Conservation (phyloP, 768 basidiomycete genomes). For the Coprinopsis strossmayeri region DNA sequence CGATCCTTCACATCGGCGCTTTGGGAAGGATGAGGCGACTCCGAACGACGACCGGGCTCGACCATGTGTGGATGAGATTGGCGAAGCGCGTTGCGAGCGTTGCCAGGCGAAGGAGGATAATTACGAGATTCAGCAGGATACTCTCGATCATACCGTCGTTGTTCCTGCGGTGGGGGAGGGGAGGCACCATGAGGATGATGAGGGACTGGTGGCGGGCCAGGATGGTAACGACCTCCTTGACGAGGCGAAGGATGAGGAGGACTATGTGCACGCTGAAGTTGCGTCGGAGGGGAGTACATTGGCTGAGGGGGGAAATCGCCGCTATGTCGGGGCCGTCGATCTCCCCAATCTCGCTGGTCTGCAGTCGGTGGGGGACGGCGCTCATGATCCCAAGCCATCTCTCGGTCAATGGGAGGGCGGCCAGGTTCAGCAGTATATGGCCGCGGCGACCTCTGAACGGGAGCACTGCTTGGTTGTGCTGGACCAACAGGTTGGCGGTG, state of each 20-base stretch:
- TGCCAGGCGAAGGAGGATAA: constrained; percentile 27
- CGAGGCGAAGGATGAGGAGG: constrained; percentile 62
- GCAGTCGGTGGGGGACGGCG: constrained; percentile 40
- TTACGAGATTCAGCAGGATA: constrained; percentile 35
- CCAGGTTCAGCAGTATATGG: constrained; percentile 44
- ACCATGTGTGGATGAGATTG: constrained; percentile 20
- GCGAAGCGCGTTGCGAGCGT: constrained; percentile 23
- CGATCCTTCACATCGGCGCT: constrained; percentile 40
- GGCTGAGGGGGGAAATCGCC: constrained; percentile 34
- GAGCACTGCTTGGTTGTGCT: constrained; percentile 36
- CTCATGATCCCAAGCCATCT: constrained; percentile 45
- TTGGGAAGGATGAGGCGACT: constrained; percentile 46
- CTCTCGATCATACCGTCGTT: constrained; percentile 56
- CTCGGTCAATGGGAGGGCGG: constrained; percentile 44
- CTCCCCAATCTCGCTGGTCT: constrained; percentile 51
- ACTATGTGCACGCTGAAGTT: constrained; percentile 37
- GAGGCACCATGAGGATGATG: constrained; percentile 23
- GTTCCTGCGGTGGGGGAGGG: constrained; percentile 23
- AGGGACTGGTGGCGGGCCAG: constrained; percentile 28
- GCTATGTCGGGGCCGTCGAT: constrained; percentile 36
- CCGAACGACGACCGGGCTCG: constrained; percentile 41
- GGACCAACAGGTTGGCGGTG: constrained; percentile 47
- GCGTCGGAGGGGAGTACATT: constrained; percentile 31
- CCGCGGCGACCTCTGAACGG: constrained; percentile 56
- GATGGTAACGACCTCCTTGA: constrained; percentile 37